Evolutionary conservation across 2,329 filamentous ascomycete genomes (phyloP).

Genomic region (Trichoderma sp.): DNA sequence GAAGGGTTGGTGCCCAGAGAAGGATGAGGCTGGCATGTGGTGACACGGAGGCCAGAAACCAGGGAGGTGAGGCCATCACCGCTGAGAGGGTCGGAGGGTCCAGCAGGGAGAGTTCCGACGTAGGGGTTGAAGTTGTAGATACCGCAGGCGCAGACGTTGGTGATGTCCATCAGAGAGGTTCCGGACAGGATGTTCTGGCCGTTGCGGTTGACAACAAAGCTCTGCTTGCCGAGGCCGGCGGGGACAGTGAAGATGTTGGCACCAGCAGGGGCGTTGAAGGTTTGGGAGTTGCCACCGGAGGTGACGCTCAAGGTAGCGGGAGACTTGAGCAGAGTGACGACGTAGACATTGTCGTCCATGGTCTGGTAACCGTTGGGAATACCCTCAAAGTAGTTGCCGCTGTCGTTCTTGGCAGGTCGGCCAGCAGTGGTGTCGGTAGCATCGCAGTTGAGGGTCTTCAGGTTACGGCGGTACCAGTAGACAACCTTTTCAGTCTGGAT

Average conservation of each 20-base stretch:
- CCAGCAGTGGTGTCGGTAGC: conserved; percentile 49
- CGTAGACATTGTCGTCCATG: conserved; percentile 49
- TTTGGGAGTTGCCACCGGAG: conserved; percentile 43
- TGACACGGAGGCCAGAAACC: conserved; percentile 18
- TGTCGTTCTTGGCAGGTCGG: conserved; percentile 40
- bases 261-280: conserved; percentile 31
- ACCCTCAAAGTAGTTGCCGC: conserved; percentile 51
- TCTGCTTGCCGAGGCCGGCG: conserved; percentile 41
- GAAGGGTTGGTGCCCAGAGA: conserved; percentile 28
- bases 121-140: conserved; percentile 58
- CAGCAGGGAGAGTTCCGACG: conserved; percentile 46
- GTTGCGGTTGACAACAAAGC: conserved; percentile 44
- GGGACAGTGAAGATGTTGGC: conserved; percentile 40
- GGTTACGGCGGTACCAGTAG: conserved; percentile 56
- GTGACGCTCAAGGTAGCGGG: conserved; percentile 43
- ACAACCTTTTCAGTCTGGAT: conserved; percentile 48
- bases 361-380: conserved; percentile 49
- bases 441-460: conserved; percentile 46
- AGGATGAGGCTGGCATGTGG: conserved; percentile 27
- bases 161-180: conserved; percentile 49
- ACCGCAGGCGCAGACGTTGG: conserved; percentile 47
- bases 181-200: conserved; percentile 42
- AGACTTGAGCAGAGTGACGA: conserved; percentile 48
- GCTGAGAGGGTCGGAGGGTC: conserved; percentile 20
- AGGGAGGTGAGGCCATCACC: conserved; percentile 14